phyloP scores from a whole-genome alignment of 2,329 filamentous ascomycete species.

The Alternaria triticina region DNA sequence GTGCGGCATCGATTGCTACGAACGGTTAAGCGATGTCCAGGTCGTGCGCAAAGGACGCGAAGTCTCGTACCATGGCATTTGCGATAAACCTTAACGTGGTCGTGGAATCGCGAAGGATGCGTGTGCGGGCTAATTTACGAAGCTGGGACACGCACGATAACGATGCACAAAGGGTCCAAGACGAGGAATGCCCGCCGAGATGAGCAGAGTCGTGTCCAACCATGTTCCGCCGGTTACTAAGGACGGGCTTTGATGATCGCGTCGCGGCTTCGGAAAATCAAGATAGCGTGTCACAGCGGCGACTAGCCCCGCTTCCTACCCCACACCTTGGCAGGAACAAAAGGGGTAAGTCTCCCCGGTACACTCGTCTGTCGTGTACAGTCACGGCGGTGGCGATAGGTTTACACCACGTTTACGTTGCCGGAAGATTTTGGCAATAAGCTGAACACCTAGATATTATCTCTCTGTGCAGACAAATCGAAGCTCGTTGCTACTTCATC shows the following conservation, averaged over 20 bases:
- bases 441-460: not conserved
- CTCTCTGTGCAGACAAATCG: not conserved
- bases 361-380: not conserved
- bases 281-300: slow-evolving; percentile 7
- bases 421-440: not conserved
- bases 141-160: slow-evolving; percentile 13
- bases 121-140: slow-evolving; percentile 20
- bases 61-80: slow-evolving; percentile 44
- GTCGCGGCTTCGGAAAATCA: slow-evolving; percentile 9
- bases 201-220: slow-evolving; percentile 14
- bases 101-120: slow-evolving; percentile 2
- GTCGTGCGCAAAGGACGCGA: not conserved
- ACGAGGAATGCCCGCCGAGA: slow-evolving; percentile 23
- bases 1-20: slow-evolving; percentile 47
- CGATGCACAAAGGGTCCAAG: not conserved
- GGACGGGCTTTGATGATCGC: not conserved
- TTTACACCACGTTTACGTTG: not conserved
- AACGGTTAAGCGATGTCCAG: slow-evolving; percentile 18
- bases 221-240: slow-evolving; percentile 28
- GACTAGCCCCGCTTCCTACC: slow-evolving; percentile 19
- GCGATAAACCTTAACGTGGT: slow-evolving; percentile 1
- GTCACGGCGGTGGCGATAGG: not conserved
- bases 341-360: slow-evolving; percentile 23
- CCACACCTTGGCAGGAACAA: slow-evolving; percentile 20
- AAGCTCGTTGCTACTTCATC: not conserved